phyloP scores from a whole-genome alignment of 2,329 filamentous ascomycete species.

The Coniochaeta hoffmannii region DNA sequence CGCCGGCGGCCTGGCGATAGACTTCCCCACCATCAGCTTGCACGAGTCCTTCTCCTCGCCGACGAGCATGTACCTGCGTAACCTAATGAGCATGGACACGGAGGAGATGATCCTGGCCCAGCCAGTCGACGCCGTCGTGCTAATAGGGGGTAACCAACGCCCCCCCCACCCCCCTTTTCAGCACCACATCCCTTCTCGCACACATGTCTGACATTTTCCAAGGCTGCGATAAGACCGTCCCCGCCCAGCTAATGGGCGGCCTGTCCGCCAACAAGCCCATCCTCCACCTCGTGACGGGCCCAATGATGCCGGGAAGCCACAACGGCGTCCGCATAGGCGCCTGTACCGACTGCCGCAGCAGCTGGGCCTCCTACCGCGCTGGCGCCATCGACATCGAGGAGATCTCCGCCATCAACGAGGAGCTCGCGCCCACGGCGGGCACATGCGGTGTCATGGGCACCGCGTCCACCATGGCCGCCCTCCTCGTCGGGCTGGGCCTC shows the following conservation, averaged over 20 bases:
- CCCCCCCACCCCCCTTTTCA: not conserved
- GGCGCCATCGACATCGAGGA: conserved; percentile 64
- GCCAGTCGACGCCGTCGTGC: conserved; percentile 59
- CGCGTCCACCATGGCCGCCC: conserved; percentile 82
- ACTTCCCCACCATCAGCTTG: conserved; percentile 68
- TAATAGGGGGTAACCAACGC: conserved; percentile 52
- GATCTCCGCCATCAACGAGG: conserved; percentile 62
- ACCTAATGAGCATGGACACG: conserved; percentile 73
- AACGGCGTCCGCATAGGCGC: conserved; percentile 59
- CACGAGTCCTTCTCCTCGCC: conserved; percentile 63
- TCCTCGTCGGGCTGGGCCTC: conserved; percentile 76
- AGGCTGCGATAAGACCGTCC: conserved; percentile 70
- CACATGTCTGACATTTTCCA: not conserved
- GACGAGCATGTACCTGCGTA: conserved; percentile 68
- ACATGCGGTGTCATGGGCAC: conserved; percentile 91
- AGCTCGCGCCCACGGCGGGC: conserved; percentile 66
- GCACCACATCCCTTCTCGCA: too few relatives aligned
- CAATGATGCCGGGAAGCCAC: conserved; percentile 68
- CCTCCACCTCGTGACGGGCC: conserved; percentile 61
- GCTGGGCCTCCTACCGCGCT: conserved; percentile 63
- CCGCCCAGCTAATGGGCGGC: conserved; percentile 68
- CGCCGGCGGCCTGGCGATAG: conserved; percentile 58
- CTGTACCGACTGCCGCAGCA: conserved; percentile 68
- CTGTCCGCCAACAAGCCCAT: conserved; percentile 69
- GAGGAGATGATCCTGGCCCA: conserved; percentile 72